Evolutionary conservation across 306 rosid species (phyloP).

Genomic region (Rosa chinensis): DNA sequence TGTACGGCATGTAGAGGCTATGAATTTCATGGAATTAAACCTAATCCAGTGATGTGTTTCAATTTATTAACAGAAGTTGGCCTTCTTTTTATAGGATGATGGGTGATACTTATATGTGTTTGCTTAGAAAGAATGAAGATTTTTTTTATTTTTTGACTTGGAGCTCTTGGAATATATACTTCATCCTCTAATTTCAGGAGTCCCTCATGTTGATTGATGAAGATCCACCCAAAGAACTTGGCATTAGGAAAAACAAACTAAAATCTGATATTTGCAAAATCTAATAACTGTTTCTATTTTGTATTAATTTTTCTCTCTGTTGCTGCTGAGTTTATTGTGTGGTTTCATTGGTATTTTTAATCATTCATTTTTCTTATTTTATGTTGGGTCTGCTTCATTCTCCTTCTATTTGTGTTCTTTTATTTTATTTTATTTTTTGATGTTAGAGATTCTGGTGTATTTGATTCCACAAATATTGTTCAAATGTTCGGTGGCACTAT

Average conservation of each 20-base stretch:
- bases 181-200: neutral
- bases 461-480: neutral
- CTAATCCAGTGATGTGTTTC: neutral
- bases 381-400: neutral
- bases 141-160: neutral
- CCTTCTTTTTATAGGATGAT: too few species aligned
- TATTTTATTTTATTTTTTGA: neutral
- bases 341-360: too few species aligned
- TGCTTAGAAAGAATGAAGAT: too few species aligned
- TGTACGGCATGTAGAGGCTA: neutral
- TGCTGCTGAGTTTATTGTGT: neutral
- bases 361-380: neutral
- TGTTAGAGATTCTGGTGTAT: neutral
- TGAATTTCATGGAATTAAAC: neutral
- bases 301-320: neutral
- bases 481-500: neutral
- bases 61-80: too few species aligned
- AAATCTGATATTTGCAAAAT: neutral
- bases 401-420: neutral
- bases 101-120: too few species aligned
- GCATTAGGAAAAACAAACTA: too few species aligned
- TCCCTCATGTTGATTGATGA: neutral
- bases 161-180: neutral
- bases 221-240: neutral
- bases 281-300: neutral